Percentiles rank a stretch among this genome's conserved stretches.
Conservation (phyloP, 164 flowering plant genomes). For the Umbellularia californica region DNA sequence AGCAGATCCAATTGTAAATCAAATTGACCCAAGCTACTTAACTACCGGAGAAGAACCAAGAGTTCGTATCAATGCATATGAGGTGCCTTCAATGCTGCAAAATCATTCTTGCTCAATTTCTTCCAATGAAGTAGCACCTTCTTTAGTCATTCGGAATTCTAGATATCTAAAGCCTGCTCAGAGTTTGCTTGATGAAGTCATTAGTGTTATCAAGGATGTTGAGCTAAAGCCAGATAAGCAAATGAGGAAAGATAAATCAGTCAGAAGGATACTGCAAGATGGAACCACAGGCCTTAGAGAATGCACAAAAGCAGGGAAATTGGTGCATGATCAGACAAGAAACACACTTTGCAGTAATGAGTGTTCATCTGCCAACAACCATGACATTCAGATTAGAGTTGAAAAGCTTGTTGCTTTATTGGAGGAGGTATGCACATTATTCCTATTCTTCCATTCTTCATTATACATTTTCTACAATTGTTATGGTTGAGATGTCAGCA, state of each 20-base stretch:
- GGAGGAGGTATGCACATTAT: slow-evolving; percentile 49
- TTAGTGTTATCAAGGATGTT: slow-evolving; percentile 34
- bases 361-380: slow-evolving; percentile 33
- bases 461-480: no score
- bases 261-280: slow-evolving; percentile 22
- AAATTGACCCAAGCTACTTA: slow-evolving; percentile 26
- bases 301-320: slow-evolving; percentile 38
- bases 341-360: slow-evolving; percentile 24
- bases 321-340: not conserved
- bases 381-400: slow-evolving; percentile 41
- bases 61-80: slow-evolving; percentile 18
- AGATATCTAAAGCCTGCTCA: slow-evolving; percentile 58
- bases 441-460: not conserved
- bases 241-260: slow-evolving; percentile 5
- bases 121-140: slow-evolving; percentile 24
- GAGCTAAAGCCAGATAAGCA: slow-evolving; percentile 38
- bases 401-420: slow-evolving; percentile 55
- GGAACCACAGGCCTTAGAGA: not conserved
- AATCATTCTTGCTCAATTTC: slow-evolving; percentile 30
- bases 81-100: slow-evolving; percentile 26
- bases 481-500: no score
- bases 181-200: slow-evolving; percentile 61
- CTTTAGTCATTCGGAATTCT: slow-evolving; percentile 38
- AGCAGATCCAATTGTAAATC: slow-evolving; percentile 28
- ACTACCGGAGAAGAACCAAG: slow-evolving; percentile 20